Percentiles rank a stretch among this genome's conserved stretches.
These are phyloP conservation scores for Xylariaceae sp. DNA, from an alignment of 2,329 filamentous ascomycete genomes.

Conservation along the genomic window DNA sequence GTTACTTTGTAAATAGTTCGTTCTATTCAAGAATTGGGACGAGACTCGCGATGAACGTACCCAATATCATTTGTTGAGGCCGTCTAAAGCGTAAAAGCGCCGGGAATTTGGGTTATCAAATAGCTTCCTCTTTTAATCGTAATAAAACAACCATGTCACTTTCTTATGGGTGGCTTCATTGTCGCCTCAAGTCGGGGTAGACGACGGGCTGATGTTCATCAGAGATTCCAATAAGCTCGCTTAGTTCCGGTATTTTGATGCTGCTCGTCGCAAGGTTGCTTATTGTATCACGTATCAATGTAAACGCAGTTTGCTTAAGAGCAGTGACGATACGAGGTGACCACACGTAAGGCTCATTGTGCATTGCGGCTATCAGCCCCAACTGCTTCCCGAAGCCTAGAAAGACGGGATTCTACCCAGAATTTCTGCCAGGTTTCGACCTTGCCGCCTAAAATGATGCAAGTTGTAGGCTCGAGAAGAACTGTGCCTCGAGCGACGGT, in stretches of 20 bases:
- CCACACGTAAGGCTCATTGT: slow-evolving; percentile 1
- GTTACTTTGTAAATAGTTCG: neutral
- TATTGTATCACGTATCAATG: neutral
- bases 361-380: slow-evolving; percentile 32
- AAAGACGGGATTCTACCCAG: slow-evolving; percentile 71
- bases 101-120: neutral
- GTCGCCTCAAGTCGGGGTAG: neutral
- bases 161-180: slow-evolving; percentile 4
- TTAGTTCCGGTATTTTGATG: neutral
- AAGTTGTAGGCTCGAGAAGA: slow-evolving; percentile 67
- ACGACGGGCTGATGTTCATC: slow-evolving; percentile 1
- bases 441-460: slow-evolving; percentile 79
- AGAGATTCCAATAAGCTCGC: neutral
- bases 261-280: slow-evolving; percentile 1
- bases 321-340: neutral
- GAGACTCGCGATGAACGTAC: neutral
- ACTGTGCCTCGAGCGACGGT: slow-evolving; percentile 71
- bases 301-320: neutral
- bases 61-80: neutral
- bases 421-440: slow-evolving; percentile 73
- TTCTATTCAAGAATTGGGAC: neutral
- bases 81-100: neutral
- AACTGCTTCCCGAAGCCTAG: slow-evolving; percentile 60
- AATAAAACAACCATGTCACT: neutral
- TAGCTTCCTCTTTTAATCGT: neutral